phyloP scores from a whole-genome alignment of 306 rosid species.

The Calophaca sinica region DNA sequence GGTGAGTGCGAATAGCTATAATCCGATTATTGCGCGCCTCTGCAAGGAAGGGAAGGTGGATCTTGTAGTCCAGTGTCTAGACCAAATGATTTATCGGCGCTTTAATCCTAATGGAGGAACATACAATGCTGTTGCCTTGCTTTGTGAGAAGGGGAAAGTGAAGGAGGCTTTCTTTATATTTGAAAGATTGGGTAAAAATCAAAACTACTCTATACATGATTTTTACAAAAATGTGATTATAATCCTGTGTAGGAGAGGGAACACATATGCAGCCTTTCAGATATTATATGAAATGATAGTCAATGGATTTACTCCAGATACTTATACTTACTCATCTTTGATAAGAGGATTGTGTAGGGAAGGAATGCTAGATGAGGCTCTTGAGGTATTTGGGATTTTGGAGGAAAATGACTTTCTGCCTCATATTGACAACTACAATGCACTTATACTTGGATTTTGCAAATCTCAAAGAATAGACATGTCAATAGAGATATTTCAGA shows the following conservation, averaged over 20 bases:
- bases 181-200: conserved; percentile 70
- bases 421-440: conserved; percentile 74
- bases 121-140: conserved; percentile 74
- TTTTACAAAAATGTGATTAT: conserved; percentile 69
- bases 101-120: conserved; percentile 81
- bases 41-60: conserved; percentile 80
- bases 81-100: conserved; percentile 66
- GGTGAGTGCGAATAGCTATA: conserved; percentile 82
- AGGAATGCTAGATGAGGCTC: conserved; percentile 87
- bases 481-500: conserved; percentile 67
- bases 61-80: conserved; percentile 69
- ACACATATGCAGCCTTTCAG: conserved; percentile 87
- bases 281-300: conserved; percentile 81
- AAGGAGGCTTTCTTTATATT: conserved; percentile 75
- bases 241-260: conserved; percentile 83
- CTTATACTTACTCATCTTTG: conserved; percentile 82
- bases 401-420: conserved; percentile 71
- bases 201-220: conserved; percentile 58
- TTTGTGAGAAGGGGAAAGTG: conserved; percentile 76
- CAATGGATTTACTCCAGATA: conserved; percentile 81
- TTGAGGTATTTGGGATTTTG: conserved; percentile 75
- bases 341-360: conserved; percentile 89
- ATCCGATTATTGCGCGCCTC: conserved; percentile 75
- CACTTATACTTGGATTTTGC: conserved; percentile 81
- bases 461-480: conserved; percentile 70